Conservation (phyloP, 768 basidiomycete genomes). For the Asterophora lycoperdoides region DNA sequence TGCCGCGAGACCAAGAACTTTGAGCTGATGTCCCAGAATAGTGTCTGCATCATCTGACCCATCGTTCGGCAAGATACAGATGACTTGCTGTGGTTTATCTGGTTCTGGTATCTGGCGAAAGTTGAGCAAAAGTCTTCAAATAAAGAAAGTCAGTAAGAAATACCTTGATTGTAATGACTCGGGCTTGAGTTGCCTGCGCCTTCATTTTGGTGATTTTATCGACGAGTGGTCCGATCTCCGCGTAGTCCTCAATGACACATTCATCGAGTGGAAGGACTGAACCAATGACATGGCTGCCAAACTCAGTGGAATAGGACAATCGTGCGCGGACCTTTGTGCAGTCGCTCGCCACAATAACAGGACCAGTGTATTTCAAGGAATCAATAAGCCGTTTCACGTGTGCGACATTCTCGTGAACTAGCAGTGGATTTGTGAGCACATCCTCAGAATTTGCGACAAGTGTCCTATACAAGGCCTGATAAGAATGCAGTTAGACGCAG, state of each 20-base stretch:
- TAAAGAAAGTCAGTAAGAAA: neutral
- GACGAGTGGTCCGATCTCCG: slow-evolving; percentile 23
- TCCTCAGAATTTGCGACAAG: too few species aligned
- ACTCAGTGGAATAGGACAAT: too few species aligned
- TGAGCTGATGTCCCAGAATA: slow-evolving; percentile 21
- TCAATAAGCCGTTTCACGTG: too few species aligned
- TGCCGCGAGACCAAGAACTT: slow-evolving; percentile 18
- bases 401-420: too few species aligned
- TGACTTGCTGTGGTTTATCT: slow-evolving; percentile 16
- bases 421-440: too few species aligned
- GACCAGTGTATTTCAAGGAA: too few species aligned
- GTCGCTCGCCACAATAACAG: too few species aligned
- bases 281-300: slow-evolving; percentile 25
- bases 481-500: too few species aligned
- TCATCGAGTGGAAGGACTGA: slow-evolving; percentile 16
- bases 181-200: slow-evolving; percentile 22
- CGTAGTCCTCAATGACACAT: slow-evolving; percentile 18
- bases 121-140: neutral
- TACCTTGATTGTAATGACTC: slow-evolving; percentile 25
- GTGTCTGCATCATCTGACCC: slow-evolving; percentile 19
- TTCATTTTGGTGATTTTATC: slow-evolving; percentile 17
- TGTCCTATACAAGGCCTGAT: too few species aligned
- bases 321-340: too few species aligned
- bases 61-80: slow-evolving; percentile 22
- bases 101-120: slow-evolving; percentile 19